Conservation (phyloP, 2,329 filamentous ascomycete genomes). For the Fusarium acutatum region DNA sequence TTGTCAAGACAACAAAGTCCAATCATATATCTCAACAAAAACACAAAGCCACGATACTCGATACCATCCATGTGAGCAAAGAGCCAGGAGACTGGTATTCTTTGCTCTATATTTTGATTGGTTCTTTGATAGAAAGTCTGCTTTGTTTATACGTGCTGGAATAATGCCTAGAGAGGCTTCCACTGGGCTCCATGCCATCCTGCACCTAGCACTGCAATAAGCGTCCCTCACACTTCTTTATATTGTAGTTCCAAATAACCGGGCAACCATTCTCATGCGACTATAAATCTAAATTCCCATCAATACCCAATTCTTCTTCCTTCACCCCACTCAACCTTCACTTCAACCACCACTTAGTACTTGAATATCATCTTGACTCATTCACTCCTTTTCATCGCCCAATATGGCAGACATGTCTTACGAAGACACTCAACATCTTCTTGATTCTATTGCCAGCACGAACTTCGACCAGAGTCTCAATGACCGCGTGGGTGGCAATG, state of each 20-base stretch:
- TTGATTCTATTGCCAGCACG: fast-evolving
- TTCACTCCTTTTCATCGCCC: background rate
- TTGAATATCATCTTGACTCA: background rate
- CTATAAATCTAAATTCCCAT: background rate
- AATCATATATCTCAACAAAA: background rate
- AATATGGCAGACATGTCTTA: background rate
- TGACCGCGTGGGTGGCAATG: background rate
- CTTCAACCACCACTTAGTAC: background rate
- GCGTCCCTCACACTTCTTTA: background rate
- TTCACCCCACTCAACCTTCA: background rate
- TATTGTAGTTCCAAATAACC: background rate
- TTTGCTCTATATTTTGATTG: background rate
- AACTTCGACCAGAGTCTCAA: fast-evolving
- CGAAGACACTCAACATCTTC: background rate
- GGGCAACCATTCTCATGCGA: background rate
- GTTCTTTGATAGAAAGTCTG: background rate
- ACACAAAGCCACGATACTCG: background rate
- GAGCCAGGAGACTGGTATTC: background rate
- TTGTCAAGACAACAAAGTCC: background rate
- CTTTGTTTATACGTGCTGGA: background rate
- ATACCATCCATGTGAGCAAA: background rate
- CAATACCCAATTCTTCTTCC: background rate
- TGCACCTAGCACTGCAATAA: background rate
- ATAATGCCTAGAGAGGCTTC: background rate
- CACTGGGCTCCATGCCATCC: background rate